Base-by-base conservation (phyloP, 179 eudicot genomes). In the Beta lomatogona region DNA sequence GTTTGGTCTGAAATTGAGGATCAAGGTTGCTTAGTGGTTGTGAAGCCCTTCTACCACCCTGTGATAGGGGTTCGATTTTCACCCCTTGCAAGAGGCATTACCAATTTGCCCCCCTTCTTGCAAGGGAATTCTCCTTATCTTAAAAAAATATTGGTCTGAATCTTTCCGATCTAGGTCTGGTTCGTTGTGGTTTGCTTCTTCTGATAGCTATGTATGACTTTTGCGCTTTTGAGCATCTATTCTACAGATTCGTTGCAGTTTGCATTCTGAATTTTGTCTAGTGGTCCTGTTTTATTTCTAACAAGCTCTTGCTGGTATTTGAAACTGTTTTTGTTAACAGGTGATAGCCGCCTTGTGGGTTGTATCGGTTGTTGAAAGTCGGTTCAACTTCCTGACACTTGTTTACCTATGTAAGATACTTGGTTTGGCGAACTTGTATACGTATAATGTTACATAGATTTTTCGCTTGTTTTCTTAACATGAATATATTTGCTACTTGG, bases 311-410 rank as follows among this genome's bases (percentile, higher is more conserved):
- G 55, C 41, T 68, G 65, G 66, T 73, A 41, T 45, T 18, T 66
- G 55, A 45, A 53, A 41, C 8, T 68, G 55, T 36, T 54, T 54
- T 46, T 75, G 53, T 57, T 55, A 58, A 45, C 92, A 93, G 97
- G 90, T 83, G 74, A 86, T 90, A 73, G 88, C 88, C 59, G 88
- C 85, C 52, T 82, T 93, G 81, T 93, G 95, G 95, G 66, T 89
- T 52, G 66, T 89, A 45, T 91, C 97, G 1, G 79, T 89, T 12
- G 85, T 93, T 45, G 95, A 93, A 28, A 83, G 89, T 77, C 87
- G 93, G 86, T 90, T 91, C 61, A 86, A 89, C 83, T 89, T 93
- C 81, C 80, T 93, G 85, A 93, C 97, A 13, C 90, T 93, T 13
- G 71, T 90, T 36, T 93, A 93, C 87, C 85, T 91, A 76, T n/a